A percentile compares a stretch with the other conserved stretches of the same genome.
Evolutionary conservation across 345 rosid genomes (phyloP).

Genomic region (Populus nigra): DNA sequence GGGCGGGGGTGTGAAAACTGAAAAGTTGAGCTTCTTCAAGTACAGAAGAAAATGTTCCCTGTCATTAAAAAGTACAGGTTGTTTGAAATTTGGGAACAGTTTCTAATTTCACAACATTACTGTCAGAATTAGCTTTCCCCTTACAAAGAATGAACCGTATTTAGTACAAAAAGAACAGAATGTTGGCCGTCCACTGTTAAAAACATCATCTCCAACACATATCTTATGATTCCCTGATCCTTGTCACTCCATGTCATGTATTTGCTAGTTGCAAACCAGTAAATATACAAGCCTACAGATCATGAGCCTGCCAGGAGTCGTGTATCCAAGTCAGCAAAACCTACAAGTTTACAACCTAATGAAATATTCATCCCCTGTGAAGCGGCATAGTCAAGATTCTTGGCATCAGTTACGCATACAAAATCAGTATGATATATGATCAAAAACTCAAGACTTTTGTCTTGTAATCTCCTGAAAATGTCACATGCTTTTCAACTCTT

Average conservation of each 20-base stretch:
- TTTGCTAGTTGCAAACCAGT: conserved; percentile 16
- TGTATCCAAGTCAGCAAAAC: conserved; percentile 27
- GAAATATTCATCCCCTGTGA: conserved; percentile 12
- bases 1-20: not conserved
- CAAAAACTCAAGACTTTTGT: not conserved
- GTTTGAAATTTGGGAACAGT: conserved; percentile 1
- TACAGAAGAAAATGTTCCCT: not conserved
- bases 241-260: conserved; percentile 9
- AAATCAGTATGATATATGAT: not conserved
- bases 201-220: conserved; percentile 1
- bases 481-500: conserved; percentile 18
- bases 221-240: conserved; percentile 18
- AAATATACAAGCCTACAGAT: conserved; percentile 20
- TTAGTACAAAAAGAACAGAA: not conserved
- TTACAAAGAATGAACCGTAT: conserved; percentile 10
- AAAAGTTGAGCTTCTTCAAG: not conserved
- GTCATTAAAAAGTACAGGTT: conserved; percentile 8
- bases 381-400: conserved; percentile 20
- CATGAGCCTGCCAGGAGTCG: conserved; percentile 13
- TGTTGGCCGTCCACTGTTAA: not conserved
- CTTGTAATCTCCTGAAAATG: conserved; percentile 3
- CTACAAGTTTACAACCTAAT: conserved; percentile 36
- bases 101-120: conserved; percentile 23
- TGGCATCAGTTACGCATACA: conserved; percentile 11
- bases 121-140: conserved; percentile 7